Base-by-base conservation (phyloP, 1,284 basidiomycete species). In the Athelia psychrophila region DNA sequence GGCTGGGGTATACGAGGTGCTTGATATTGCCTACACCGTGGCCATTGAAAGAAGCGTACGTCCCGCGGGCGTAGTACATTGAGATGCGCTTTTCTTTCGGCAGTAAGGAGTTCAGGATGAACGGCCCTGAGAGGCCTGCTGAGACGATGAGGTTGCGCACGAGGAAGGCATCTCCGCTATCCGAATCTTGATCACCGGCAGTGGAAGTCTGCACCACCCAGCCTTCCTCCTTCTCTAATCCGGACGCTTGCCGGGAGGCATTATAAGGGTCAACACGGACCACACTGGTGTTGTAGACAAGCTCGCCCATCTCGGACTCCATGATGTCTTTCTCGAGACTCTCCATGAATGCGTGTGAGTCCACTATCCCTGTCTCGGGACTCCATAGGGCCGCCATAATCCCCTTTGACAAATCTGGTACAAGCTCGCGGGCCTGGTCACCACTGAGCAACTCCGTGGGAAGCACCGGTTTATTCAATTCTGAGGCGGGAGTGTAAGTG, bases 321-420 rank as follows among this genome's bases (percentile, higher is more conserved):
- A 71, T 69, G 49, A 98, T 84, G 49, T 95, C 91, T 57, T 77
- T 79, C 64, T 93, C 91, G 33, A 98, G 74, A 55, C 80, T 86
- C 58, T 84, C 78, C 81, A 95, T 91, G 46, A 91, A 72, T 3
- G 83, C 69, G 71, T 96, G 94, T 0, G 91, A 91, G 66, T 95
- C 91, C 2, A 99, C 72, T 55, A 99, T 97, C 1, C 96, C 96
- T 0, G 96, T 98, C 59, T 88, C 83, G 2, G 91, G 87, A 53
- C 88, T 93, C 70, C 87, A 85, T 19, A 99, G 68, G 0, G 94
- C 93, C 13, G 78, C 80, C 0, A 75, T 73, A 50, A 98, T 90
- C 42, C 84, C 74, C 2, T 67, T 61, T 0, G 89, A 88, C 1
- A 99, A 73, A 59, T 91, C 81, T 0, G 95, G 95, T 66, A 98